These are phyloP conservation scores for Erodium texanum DNA, from an alignment of 441 rosid genomes.

Conservation along the genomic window DNA sequence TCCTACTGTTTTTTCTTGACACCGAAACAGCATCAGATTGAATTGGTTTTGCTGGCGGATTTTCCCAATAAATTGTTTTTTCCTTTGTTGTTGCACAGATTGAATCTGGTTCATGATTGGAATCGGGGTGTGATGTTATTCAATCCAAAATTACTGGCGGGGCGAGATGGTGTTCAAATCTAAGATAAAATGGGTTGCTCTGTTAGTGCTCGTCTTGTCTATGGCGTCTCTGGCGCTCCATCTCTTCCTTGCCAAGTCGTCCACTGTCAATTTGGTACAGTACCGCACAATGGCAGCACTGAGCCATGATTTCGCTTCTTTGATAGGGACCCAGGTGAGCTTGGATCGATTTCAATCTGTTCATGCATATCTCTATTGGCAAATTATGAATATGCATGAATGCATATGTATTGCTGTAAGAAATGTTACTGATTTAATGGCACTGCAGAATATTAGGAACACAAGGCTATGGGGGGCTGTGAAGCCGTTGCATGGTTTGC, in stretches of 20 bases:
- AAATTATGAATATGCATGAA: not conserved
- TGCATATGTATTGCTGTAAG: not conserved
- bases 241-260: slow-evolving; percentile 71
- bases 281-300: slow-evolving; percentile 43
- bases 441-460: slow-evolving; percentile 45
- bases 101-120: slow-evolving; percentile 26
- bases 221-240: slow-evolving; percentile 70
- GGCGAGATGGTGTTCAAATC: slow-evolving; percentile 64
- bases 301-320: slow-evolving; percentile 42
- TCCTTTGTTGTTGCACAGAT: not conserved
- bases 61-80: not conserved
- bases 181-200: slow-evolving; percentile 81
- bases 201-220: slow-evolving; percentile 61
- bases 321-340: slow-evolving; percentile 36
- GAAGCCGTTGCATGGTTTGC: slow-evolving; percentile 64
- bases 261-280: slow-evolving; percentile 42
- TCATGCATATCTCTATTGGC: not conserved
- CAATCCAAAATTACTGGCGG: slow-evolving; percentile 16
- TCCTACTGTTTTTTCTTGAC: not conserved
- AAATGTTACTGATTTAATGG: slow-evolving; percentile 9
- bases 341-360: slow-evolving; percentile 1
- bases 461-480: slow-evolving; percentile 76
- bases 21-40: not conserved
- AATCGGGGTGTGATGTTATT: slow-evolving; percentile 1
- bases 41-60: not conserved